These are phyloP conservation scores for Gremmenia infestans DNA, from an alignment of 2,329 filamentous ascomycete species.

Conservation along the genomic window DNA sequence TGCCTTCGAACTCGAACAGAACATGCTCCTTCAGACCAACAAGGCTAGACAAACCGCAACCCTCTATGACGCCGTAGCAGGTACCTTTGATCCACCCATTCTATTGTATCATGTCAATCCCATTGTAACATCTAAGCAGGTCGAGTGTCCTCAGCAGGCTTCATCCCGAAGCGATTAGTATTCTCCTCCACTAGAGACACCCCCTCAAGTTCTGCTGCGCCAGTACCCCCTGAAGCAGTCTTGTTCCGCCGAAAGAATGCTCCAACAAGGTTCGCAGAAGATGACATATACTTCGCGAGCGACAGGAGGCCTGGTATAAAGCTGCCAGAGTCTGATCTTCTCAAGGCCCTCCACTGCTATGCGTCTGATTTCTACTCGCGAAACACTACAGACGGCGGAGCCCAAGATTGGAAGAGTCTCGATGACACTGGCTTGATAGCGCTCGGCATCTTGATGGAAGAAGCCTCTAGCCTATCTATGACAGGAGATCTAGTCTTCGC, in stretches of 20 bases:
- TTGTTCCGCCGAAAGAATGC: conserved; percentile 62
- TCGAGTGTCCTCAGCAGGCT: conserved; percentile 39
- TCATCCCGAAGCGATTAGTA: conserved; percentile 31
- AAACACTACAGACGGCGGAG: conserved; percentile 22
- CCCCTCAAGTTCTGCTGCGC: conserved; percentile 28
- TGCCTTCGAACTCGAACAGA: too few species aligned
- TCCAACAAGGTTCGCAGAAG: conserved; percentile 62
- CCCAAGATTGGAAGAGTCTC: conserved; percentile 53
- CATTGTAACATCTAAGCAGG: conserved; percentile 29
- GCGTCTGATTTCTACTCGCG: conserved; percentile 59
- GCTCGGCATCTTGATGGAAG: conserved; percentile 70
- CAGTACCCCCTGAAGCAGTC: conserved; percentile 63
- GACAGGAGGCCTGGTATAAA: conserved; percentile 47
- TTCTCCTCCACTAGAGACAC: conserved; percentile 27
- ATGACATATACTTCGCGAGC: conserved; percentile 66
- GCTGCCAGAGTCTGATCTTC: conserved; percentile 64
- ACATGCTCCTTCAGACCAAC: conserved; percentile 22
- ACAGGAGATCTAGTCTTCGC: conserved; percentile 68
- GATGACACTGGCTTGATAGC: conserved; percentile 75
- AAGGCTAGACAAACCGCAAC: conserved; percentile 37
- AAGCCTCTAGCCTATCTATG: conserved; percentile 58
- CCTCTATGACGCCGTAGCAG: conserved; percentile 70
- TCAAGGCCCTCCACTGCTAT: conserved; percentile 66
- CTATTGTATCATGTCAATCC: neutral
- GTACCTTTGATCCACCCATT: conserved; percentile 35